Base-by-base conservation (phyloP, 148 eudicot species). In the Vaccinium macrocarpon region DNA sequence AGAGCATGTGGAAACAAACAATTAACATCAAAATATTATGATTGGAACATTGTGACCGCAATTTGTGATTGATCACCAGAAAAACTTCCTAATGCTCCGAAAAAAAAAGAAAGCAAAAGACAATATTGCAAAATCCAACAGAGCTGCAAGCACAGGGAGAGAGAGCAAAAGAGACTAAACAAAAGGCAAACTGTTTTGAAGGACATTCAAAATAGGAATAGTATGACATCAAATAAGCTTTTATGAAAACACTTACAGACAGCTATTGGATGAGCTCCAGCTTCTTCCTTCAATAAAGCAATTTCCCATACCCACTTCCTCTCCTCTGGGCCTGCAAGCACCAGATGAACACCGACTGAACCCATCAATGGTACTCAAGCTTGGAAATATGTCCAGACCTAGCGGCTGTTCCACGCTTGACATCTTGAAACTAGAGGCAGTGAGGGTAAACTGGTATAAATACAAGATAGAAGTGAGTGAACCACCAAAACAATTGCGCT, bases 371-470 rank as follows among this genome's bases (percentile, higher is more conserved):
- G 87, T 91, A 91, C 90, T 92, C 91, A 93, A 85, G 90, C 93
- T 89, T 56, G 95, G 99, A 78, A 97, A 87, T 72, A 90, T 93
- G 89, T 97, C 99, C 87, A 92, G 87, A 85, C 93, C 89, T 84
- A 97, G 88, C 53, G 96, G 98, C 90, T 97, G 93, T 86, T 97
- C 94, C 90, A 97, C 88, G 86, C 99, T 97, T 51, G 99, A 97
- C 99, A 97, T 97, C 83, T 91, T 88, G 79, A 82, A 90, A 84
- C 53, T 85, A 72, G 80, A 82, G 82, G 51, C 35, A 78, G 72
- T 13, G 46, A 51, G 68, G 71, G 71, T 64, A 84, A 91, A 35
- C 82, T 57, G 81, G 46, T 56, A 78, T 0, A 57, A 76, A 84
- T 71, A n/a, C 77, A 87, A 18, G 56, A 21, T 14, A 70, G 82